Evolutionary conservation across 2,329 filamentous ascomycete species (phyloP), one percentile per base, ranked within the genome.

Genomic region (Coniochaeta hoffmannii): DNA sequence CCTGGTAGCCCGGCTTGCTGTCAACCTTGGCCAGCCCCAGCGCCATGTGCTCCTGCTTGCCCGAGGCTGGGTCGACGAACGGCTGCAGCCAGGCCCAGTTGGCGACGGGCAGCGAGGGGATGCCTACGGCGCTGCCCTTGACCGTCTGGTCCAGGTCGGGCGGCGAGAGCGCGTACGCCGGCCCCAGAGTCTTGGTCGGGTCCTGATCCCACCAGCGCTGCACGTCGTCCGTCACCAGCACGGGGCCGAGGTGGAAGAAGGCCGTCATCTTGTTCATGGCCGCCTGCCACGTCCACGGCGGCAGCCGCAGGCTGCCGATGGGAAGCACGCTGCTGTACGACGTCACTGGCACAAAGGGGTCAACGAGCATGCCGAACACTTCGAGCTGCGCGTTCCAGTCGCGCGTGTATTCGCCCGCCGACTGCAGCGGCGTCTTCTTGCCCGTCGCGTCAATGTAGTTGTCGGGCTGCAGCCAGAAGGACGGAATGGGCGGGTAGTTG

Each of bases 161-260:
- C 30, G 30, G 30, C 30, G 30, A 6, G 30, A 32, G 30, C 30
- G 30, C 30, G 30, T 32, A 32, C 30, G 30, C 30, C 30, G 30
- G 30, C 7, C 30, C 30, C 30, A 32, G 30, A 6, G 30, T 32
- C 30, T 6, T 12, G 7, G 30, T 12, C 30, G 30, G 30, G 30
- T 32, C 30, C 7, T 12, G 30, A 12, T 32, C 30, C 30, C 30
- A 32, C 30, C 30, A 32, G 30, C 30, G 30, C 30, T 32, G 34
- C 7, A 68, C 59, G 10, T 66, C 60, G 0, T 32, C 34, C 2
- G 63, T 61, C 7, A 71, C 38, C 0, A 65, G 58, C 28, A 72
- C 11, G 0, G 71, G 73, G 0, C 73, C 73, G 0, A 64, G 53
- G 50, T 70, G 68, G 58, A 74, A 73, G 53, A 76, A 76, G 0